phyloP scores from a whole-genome alignment of 1,284 basidiomycete genomes.

The Amanita bisporigera region DNA sequence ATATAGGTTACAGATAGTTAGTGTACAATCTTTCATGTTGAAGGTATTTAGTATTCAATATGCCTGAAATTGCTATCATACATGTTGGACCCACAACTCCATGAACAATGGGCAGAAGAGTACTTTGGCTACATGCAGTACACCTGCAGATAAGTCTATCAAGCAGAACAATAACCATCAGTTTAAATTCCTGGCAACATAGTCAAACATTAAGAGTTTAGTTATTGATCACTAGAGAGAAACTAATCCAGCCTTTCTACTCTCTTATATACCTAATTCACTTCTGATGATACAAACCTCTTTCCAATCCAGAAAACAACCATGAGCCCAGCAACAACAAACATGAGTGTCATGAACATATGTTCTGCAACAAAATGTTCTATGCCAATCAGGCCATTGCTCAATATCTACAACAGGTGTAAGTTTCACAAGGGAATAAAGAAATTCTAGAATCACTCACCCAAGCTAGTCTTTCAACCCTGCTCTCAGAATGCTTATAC shows the following conservation, averaged over 20 bases:
- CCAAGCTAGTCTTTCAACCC: conserved; percentile 67
- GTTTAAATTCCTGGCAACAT: too few relatives aligned
- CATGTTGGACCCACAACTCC: too few relatives aligned
- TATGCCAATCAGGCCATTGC: conserved; percentile 51
- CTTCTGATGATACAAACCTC: conserved; percentile 31
- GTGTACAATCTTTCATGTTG: too few relatives aligned
- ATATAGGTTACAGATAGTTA: too few relatives aligned
- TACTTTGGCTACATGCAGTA: too few relatives aligned
- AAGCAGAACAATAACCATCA: too few relatives aligned
- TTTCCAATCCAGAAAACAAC: conserved; percentile 39
- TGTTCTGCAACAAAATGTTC: conserved; percentile 54
- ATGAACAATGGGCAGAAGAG: too few relatives aligned
- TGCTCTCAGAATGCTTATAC: conserved; percentile 72
- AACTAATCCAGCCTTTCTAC: conserved; percentile 30
- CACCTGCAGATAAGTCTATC: too few relatives aligned
- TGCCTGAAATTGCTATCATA: too few relatives aligned
- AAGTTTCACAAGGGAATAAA: not conserved
- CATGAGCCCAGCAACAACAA: conserved; percentile 36
- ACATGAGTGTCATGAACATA: conserved; percentile 41
- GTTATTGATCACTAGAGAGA: not conserved
- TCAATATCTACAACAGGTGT: conserved; percentile 51
- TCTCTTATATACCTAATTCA: conserved; percentile 22
- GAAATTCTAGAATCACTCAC: conserved; percentile 51
- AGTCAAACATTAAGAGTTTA: too few relatives aligned
- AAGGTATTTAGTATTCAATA: too few relatives aligned